Evolutionary conservation across 805 yeast species (phyloP).

Genomic region (Wickerhamomyces chambardii): DNA sequence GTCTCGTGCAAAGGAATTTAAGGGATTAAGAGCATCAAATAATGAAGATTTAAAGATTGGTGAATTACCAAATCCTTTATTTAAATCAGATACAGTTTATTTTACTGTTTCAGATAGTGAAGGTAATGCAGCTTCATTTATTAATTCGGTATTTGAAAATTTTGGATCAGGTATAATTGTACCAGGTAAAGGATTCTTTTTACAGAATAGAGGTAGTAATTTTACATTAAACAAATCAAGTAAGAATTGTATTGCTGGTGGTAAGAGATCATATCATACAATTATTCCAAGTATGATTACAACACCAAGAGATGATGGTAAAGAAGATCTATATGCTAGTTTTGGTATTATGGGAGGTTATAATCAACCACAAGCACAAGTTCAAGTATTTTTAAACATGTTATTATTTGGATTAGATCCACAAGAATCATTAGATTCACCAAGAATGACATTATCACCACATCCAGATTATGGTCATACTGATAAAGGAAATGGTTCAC

Average conservation of each 20-base stretch:
- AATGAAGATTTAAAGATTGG: slow-evolving; percentile 36
- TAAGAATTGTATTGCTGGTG: slow-evolving; percentile 54
- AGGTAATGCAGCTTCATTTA: slow-evolving; percentile 79
- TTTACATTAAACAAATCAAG: slow-evolving; percentile 52
- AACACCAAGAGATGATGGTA: slow-evolving; percentile 20
- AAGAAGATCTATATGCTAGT: slow-evolving; percentile 50
- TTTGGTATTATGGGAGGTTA: slow-evolving; percentile 84
- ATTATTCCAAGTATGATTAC: slow-evolving; percentile 81
- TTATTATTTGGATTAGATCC: slow-evolving; percentile 54
- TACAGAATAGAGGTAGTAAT: slow-evolving; percentile 74
- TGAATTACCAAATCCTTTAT: slow-evolving; percentile 43
- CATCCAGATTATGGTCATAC: slow-evolving; percentile 29
- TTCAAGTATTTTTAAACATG: slow-evolving; percentile 67
- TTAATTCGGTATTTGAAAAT: slow-evolving; percentile 60
- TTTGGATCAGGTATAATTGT: slow-evolving; percentile 71
- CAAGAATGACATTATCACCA: slow-evolving; percentile 59
- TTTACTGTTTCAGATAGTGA: slow-evolving; percentile 53
- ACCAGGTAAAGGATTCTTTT: slow-evolving; percentile 52
- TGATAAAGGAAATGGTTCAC: slow-evolving; percentile 50
- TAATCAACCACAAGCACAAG: slow-evolving; percentile 82
- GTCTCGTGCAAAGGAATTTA: slow-evolving; percentile 39
- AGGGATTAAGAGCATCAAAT: slow-evolving; percentile 26
- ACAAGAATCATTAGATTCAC: slow-evolving; percentile 69
- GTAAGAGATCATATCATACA: slow-evolving; percentile 74
- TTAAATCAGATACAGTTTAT: slow-evolving; percentile 64